Conservation (phyloP, 306 rosid genomes). For the Quercus mongolica region DNA sequence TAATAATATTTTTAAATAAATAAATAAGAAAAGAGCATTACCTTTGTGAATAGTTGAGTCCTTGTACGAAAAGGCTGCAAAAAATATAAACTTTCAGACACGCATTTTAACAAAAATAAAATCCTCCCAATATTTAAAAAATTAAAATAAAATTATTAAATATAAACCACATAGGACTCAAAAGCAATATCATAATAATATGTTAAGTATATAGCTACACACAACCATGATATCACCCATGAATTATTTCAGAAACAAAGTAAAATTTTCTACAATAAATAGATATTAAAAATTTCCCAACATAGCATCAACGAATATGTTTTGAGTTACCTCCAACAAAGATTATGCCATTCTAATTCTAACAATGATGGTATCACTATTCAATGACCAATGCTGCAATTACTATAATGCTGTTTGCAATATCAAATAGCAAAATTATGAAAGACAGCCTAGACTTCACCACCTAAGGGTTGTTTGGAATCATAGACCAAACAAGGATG, state of each 20-base stretch:
- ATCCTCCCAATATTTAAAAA: not conserved
- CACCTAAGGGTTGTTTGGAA: too few relatives aligned
- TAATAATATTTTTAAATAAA: too few relatives aligned
- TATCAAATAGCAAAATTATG: not conserved
- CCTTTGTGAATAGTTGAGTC: conserved; percentile 80
- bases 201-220: not conserved
- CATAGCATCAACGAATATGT: not conserved
- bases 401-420: not conserved
- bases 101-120: conserved; percentile 3
- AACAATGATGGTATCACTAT: not conserved
- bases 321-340: not conserved
- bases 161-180: conserved; percentile 16
- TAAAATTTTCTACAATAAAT: not conserved
- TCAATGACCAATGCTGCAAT: not conserved
- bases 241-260: not conserved
- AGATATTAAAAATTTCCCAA: not conserved
- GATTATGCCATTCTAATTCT: not conserved
- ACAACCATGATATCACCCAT: not conserved
- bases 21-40: conserved; percentile 26
- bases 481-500: too few relatives aligned
- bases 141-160: not conserved
- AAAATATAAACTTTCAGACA: not conserved
- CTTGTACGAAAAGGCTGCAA: conserved; percentile 93
- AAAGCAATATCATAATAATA: conserved; percentile 1
- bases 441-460: too few relatives aligned